Base-by-base conservation (phyloP, 2,329 filamentous ascomycete genomes). In the Calonectria ilicicola region DNA sequence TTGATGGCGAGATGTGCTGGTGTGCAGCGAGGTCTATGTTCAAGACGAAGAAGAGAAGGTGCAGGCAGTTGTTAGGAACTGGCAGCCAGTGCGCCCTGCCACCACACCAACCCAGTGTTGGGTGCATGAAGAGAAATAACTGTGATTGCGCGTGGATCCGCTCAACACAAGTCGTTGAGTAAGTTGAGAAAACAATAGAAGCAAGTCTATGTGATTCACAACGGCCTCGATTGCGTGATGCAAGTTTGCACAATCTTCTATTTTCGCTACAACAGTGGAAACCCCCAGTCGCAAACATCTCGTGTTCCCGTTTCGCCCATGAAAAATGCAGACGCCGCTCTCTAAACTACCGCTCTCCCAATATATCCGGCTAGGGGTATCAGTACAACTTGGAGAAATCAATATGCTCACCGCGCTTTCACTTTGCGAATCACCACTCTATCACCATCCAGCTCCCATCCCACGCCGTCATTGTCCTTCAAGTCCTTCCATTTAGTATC, bases 401-500 rank as follows among this genome's bases (percentile, higher is more conserved):
- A 69, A 17, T 51, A 71, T 58, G 40, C 53, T 82, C 78, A 86
- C 77, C 83, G 84, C 58, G 82, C 84, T 80, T 85, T 87, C 21
- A 88, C 83, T 80, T 85, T 89, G 67, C 94, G 90, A 81, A 98
- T 96, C n/a, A 95, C 87, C 38, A 98, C 92, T 79, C 86, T 93
- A 51, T 89, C 88, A 5, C 90, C 92, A 47, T 94, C 92, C 78
- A 94, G 86, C 80, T 95, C 91, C 97, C 97, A 99, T 0, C 95
- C 95, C 1, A 98, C 93, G 3, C 92, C 92, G 80, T 94, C 91
- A 75, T 90, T 87, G 40, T 90, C 88, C 70, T 85, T 89, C 80
- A 98, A 84, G 64, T 91, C 90, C 14, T 91, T 87, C 95, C 96
- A 99, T n/a, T 84, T 86, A 77, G 90, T 87, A 60, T 91, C 91